A percentile compares a stretch with the other conserved stretches of the same genome.
phyloP scores from a whole-genome alignment of 2,329 filamentous ascomycete species.

The Harringtonia aguacate region DNA sequence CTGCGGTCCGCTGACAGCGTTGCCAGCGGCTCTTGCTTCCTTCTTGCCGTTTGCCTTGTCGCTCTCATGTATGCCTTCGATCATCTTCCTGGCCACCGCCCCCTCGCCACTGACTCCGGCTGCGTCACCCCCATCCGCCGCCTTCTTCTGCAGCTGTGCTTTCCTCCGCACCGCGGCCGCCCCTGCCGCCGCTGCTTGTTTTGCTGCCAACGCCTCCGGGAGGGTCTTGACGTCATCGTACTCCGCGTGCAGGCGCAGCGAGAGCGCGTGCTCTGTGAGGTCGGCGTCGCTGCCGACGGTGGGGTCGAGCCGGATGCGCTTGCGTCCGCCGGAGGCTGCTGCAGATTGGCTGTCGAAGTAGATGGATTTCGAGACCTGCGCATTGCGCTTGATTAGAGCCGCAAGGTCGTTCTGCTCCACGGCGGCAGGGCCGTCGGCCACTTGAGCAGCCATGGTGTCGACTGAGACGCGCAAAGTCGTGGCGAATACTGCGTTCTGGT shows the following conservation, averaged over 20 bases:
- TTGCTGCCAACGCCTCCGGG: conserved; percentile 67
- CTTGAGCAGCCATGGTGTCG: conserved; percentile 17
- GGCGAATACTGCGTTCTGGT: too few species aligned
- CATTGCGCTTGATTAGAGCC: conserved; percentile 28
- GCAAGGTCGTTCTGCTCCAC: conserved; percentile 19
- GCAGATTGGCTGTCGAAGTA: conserved; percentile 19
- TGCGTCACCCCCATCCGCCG: conserved; percentile 24
- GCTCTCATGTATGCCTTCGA: conserved; percentile 48
- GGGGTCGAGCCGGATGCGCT: conserved; percentile 24
- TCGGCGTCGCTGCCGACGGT: conserved; percentile 26
- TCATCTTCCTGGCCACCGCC: conserved; percentile 51
- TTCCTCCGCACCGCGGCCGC: conserved; percentile 39
- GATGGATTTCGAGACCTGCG: conserved; percentile 26
- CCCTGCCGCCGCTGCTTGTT: conserved; percentile 56
- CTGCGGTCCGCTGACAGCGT: conserved; percentile 13
- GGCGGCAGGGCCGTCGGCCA: conserved; percentile 13
- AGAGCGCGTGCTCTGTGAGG: conserved; percentile 31
- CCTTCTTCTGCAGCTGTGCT: conserved; percentile 30
- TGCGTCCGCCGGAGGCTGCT: conserved; percentile 10
- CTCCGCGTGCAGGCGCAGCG: conserved; percentile 55
- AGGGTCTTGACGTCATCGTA: conserved; percentile 70
- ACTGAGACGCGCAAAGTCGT: too few species aligned
- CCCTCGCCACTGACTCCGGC: conserved; percentile 18
- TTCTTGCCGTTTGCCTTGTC: conserved; percentile 15
- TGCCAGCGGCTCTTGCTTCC: conserved; percentile 8